These are phyloP conservation scores for Pythium guiyangense DNA, from an alignment of 352 stramenopile genomes.

Conservation along the genomic window DNA sequence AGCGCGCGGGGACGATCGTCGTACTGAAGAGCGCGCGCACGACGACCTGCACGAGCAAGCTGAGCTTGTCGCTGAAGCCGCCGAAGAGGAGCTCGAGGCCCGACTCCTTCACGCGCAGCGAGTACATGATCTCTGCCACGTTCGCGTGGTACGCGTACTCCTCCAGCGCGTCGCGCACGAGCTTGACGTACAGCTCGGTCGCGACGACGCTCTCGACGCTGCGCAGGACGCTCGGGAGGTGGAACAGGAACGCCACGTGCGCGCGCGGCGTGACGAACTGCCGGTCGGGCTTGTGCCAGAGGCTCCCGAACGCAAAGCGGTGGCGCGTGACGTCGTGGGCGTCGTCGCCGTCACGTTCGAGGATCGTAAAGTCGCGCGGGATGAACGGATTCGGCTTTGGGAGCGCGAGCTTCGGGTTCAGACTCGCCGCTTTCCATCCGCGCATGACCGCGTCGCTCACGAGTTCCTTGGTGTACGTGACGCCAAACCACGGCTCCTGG, in stretches of 20 bases:
- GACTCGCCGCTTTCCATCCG: constrained; percentile 29
- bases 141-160: constrained; percentile 75
- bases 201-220: constrained; percentile 34
- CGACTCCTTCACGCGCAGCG: constrained; percentile 54
- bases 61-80: constrained; percentile 77
- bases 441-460: constrained; percentile 26
- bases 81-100: constrained; percentile 63
- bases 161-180: constrained; percentile 62
- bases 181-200: constrained; percentile 54
- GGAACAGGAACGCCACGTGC: constrained; percentile 46
- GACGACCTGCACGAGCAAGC: constrained; percentile 61
- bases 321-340: constrained; percentile 25
- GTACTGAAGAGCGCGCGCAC: constrained; percentile 45
- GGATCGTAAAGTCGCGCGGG: constrained; percentile 56
- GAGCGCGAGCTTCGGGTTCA: constrained; percentile 46
- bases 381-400: constrained; percentile 69
- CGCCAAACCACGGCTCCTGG: constrained; percentile 62
- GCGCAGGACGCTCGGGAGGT: constrained; percentile 42
- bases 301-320: constrained; percentile 34
- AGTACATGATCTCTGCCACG: constrained; percentile 70
- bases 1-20: constrained; percentile 40
- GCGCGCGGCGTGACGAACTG: constrained; percentile 58
- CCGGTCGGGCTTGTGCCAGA: constrained; percentile 64
- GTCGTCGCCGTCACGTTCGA: constrained; percentile 20
- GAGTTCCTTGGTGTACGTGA: constrained; percentile 47